Evolutionary conservation across 257 asterid genomes (phyloP).

Genomic region (Salvia splendens): DNA sequence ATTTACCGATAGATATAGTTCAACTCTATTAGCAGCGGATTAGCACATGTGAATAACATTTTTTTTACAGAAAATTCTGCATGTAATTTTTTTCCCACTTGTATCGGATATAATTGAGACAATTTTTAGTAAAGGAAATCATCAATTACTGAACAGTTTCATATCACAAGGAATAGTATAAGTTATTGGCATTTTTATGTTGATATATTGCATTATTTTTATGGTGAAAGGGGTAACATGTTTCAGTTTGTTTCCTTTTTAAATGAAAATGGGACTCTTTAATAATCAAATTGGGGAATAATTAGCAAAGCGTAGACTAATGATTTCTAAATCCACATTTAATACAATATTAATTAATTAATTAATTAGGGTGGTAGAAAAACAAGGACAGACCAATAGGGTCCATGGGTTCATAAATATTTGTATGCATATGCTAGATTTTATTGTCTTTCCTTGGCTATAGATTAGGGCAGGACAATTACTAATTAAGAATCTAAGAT

Average conservation of each 20-base stretch:
- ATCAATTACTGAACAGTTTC: neutral
- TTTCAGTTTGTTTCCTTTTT: too few relatives aligned
- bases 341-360: neutral
- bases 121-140: neutral
- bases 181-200: neutral
- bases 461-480: slow-evolving; percentile 28
- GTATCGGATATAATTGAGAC: neutral
- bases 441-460: slow-evolving; percentile 14
- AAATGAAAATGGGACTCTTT: too few relatives aligned
- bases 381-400: slow-evolving; percentile 36
- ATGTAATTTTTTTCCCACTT: neutral
- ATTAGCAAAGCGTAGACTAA: neutral
- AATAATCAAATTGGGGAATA: too few relatives aligned
- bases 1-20: too few relatives aligned
- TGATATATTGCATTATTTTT: neutral
- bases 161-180: neutral
- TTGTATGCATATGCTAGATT: slow-evolving; percentile 34
- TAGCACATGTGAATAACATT: too few relatives aligned
- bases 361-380: slow-evolving; percentile 9
- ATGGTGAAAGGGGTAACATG: neutral
- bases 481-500: neutral
- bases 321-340: neutral
- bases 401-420: slow-evolving; percentile 29
- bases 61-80: neutral
- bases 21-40: too few relatives aligned